Percentiles rank a stretch among this genome's conserved stretches.
phyloP scores from a whole-genome alignment of 306 rosid species.

The Vachellia collinsii region DNA sequence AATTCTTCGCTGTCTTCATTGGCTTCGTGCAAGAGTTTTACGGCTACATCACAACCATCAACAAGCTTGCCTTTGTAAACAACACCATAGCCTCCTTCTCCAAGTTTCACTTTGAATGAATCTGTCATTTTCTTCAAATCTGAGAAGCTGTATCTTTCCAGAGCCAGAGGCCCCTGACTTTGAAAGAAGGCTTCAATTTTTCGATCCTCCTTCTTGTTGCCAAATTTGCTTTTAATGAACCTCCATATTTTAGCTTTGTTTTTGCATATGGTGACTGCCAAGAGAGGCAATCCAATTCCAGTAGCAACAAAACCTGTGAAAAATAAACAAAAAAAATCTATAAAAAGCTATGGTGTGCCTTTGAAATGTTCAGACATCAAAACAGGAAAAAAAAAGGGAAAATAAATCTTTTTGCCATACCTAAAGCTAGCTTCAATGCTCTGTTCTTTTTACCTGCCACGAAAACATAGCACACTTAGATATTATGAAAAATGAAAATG shows the following conservation, averaged over 20 bases:
- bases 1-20: conserved; percentile 40
- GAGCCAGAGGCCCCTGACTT: conserved; percentile 31
- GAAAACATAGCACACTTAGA: not conserved
- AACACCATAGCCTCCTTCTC: conserved; percentile 43
- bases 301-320: conserved; percentile 43
- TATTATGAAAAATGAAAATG: not conserved
- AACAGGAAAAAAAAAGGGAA: not conserved
- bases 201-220: not conserved
- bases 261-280: conserved; percentile 46
- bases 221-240: conserved; percentile 3
- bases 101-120: conserved; percentile 38
- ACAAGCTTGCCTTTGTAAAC: conserved; percentile 37
- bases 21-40: conserved; percentile 35
- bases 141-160: conserved; percentile 27
- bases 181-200: conserved; percentile 33
- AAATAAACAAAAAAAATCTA: not conserved
- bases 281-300: conserved; percentile 49
- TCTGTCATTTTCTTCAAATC: conserved; percentile 40
- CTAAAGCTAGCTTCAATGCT: not conserved
- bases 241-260: conserved; percentile 41
- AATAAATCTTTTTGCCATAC: not conserved
- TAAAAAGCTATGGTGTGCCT: not conserved
- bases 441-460: not conserved
- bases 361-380: not conserved
- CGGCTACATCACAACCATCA: conserved; percentile 30